A percentile compares a stretch with the other conserved stretches of the same genome.
These are phyloP conservation scores for Cyberlindnera mrakii DNA, from an alignment of 805 yeast species.

Conservation along the genomic window DNA sequence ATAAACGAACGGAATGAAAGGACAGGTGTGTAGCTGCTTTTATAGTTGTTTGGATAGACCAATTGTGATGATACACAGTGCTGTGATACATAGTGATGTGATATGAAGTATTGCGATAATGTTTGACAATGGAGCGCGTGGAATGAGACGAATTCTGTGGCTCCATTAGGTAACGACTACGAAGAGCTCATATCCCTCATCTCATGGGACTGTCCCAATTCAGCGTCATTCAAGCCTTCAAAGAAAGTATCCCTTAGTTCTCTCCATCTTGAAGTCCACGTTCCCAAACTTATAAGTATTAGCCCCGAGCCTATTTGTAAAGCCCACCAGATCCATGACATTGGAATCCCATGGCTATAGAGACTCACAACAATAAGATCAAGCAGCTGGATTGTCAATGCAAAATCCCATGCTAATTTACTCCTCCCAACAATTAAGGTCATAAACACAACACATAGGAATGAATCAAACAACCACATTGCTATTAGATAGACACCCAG, in stretches of 20 bases:
- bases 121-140: slow-evolving; percentile 3
- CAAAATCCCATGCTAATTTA: slow-evolving; percentile 94
- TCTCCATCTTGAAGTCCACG: slow-evolving; percentile 88
- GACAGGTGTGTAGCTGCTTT: too few relatives aligned
- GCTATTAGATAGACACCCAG: slow-evolving; percentile 69
- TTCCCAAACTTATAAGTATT: slow-evolving; percentile 72
- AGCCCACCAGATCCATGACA: slow-evolving; percentile 75
- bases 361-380: slow-evolving; percentile 66
- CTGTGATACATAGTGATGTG: too few relatives aligned
- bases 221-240: slow-evolving; percentile 69
- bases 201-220: slow-evolving; percentile 29
- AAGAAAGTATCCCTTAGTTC: slow-evolving; percentile 87
- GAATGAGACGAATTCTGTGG: not conserved
- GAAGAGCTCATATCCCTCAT: not conserved
- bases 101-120: too few relatives aligned
- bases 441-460: slow-evolving; percentile 77
- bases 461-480: slow-evolving; percentile 79
- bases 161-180: not conserved
- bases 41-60: slow-evolving; percentile 10
- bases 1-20: too few relatives aligned
- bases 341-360: slow-evolving; percentile 63
- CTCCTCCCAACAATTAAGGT: slow-evolving; percentile 88
- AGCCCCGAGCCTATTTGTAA: slow-evolving; percentile 64
- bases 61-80: slow-evolving; percentile 4
- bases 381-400: slow-evolving; percentile 83